These are phyloP conservation scores for Boletus tylopilopsis DNA, from an alignment of 768 basidiomycete species.

Conservation along the genomic window DNA sequence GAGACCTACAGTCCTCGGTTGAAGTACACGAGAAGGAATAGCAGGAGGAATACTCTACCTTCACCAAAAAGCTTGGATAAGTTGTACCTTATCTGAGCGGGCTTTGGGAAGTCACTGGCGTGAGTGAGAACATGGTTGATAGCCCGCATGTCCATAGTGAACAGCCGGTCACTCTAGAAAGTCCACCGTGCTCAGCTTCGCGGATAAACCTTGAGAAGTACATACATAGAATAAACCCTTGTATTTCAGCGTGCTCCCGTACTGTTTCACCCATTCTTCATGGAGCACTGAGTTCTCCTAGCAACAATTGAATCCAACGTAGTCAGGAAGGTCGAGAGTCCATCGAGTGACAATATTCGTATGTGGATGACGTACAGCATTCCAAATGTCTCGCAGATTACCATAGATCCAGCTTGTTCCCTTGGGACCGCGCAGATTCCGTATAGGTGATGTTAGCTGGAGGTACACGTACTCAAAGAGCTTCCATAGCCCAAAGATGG, in stretches of 20 bases:
- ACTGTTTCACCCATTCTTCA: slow-evolving; percentile 6
- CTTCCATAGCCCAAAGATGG: slow-evolving; percentile 5
- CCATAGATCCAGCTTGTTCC: too few species aligned
- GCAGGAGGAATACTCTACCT: neutral
- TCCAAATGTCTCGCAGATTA: slow-evolving; percentile 43
- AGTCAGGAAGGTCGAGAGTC: neutral
- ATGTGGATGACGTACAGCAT: too few species aligned
- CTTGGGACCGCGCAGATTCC: slow-evolving; percentile 32
- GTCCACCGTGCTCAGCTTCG: too few species aligned
- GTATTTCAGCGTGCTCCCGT: slow-evolving; percentile 4
- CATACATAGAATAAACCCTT: slow-evolving; percentile 1
- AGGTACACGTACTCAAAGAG: slow-evolving; percentile 23
- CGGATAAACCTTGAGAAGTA: too few species aligned
- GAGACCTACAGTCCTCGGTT: neutral
- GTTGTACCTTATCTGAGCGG: neutral
- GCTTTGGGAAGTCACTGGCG: slow-evolving; percentile 2
- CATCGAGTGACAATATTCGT: too few species aligned
- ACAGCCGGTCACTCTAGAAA: too few species aligned
- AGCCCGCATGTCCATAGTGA: too few species aligned
- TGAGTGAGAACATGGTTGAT: slow-evolving; percentile 6
- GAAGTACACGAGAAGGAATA: too few species aligned
- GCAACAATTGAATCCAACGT: neutral
- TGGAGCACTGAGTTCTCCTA: slow-evolving; percentile 3
- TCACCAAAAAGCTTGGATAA: neutral
- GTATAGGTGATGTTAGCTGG: slow-evolving; percentile 34